Percentiles rank a stretch among this genome's conserved stretches.
Evolutionary conservation across 1,139 yeast species (phyloP).

Genomic region (Neolecta irregularis): DNA sequence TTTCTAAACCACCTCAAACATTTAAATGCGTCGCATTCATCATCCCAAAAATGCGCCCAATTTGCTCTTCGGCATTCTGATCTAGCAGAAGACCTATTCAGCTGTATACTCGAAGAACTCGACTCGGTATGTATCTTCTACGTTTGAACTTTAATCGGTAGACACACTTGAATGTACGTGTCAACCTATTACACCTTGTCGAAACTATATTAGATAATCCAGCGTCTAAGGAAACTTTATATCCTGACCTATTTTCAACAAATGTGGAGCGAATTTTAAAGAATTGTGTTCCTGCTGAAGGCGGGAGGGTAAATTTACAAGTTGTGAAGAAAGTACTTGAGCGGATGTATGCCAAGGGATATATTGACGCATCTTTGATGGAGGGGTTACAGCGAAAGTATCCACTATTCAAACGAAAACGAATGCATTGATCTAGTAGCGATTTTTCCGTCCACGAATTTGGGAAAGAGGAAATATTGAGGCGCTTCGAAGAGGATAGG

Average conservation of each 20-base stretch:
- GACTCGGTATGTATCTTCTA: conserved; percentile 23
- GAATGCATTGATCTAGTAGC: too few species aligned
- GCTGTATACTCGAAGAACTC: conserved; percentile 55
- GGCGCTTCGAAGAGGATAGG: conserved; percentile 74
- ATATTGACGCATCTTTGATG: conserved; percentile 17
- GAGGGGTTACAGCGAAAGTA: conserved; percentile 15
- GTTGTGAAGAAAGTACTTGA: too few species aligned
- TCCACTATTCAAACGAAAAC: too few species aligned
- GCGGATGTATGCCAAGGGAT: too few species aligned
- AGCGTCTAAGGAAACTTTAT: neutral
- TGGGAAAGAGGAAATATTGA: conserved; percentile 32
- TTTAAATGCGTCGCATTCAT: conserved; percentile 43
- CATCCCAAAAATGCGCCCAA: conserved; percentile 19
- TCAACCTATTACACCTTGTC: conserved; percentile 54
- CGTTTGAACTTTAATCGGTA: neutral
- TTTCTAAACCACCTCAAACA: conserved; percentile 45
- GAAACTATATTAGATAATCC: conserved; percentile 35
- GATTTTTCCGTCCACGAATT: too few species aligned
- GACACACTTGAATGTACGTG: conserved; percentile 38
- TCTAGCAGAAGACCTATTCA: conserved; percentile 55
- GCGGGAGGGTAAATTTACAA: too few species aligned
- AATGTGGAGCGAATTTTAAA: too few species aligned
- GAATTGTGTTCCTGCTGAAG: too few species aligned
- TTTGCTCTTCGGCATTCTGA: conserved; percentile 26
- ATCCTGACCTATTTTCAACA: too few species aligned